Conservation (phyloP, 2,329 filamentous ascomycete genomes). For the Neonectria coccinea region DNA sequence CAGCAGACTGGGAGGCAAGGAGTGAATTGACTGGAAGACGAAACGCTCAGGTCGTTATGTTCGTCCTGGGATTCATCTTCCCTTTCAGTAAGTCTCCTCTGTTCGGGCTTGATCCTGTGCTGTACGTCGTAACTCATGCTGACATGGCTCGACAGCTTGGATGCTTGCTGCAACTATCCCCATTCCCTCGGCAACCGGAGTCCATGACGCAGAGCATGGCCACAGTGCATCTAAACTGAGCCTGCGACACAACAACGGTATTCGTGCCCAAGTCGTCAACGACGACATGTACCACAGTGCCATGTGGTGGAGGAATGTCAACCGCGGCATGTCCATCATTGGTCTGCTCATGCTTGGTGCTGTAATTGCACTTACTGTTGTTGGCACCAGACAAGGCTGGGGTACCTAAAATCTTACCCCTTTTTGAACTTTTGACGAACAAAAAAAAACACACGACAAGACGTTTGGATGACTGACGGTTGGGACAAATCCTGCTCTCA, state of each 20-base stretch:
- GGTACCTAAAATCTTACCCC: slow-evolving; percentile 36
- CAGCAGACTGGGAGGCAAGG: slow-evolving; percentile 72
- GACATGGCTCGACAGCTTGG: slow-evolving; percentile 69
- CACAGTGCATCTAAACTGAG: slow-evolving; percentile 56
- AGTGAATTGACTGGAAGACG: slow-evolving; percentile 72
- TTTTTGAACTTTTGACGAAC: slow-evolving; percentile 27
- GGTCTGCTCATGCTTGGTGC: slow-evolving; percentile 67
- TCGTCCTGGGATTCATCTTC: slow-evolving; percentile 81
- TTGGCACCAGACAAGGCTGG: slow-evolving; percentile 66
- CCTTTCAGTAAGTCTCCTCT: slow-evolving; percentile 70
- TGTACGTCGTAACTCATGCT: slow-evolving; percentile 9
- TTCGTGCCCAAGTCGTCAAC: slow-evolving; percentile 52
- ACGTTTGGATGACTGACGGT: slow-evolving; percentile 35
- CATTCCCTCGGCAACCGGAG: slow-evolving; percentile 69
- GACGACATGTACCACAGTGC: slow-evolving; percentile 64
- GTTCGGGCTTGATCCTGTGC: no score
- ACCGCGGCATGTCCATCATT: slow-evolving; percentile 68
- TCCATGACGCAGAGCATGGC: slow-evolving; percentile 63
- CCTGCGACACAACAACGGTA: slow-evolving; percentile 51
- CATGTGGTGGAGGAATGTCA: slow-evolving; percentile 70
- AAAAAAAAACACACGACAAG: slow-evolving; percentile 27
- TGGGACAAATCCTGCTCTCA: slow-evolving; percentile 14
- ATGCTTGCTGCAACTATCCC: slow-evolving; percentile 82
- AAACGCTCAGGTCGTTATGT: slow-evolving; percentile 80
- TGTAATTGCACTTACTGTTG: slow-evolving; percentile 62